phyloP scores from a whole-genome alignment of 805 yeast species.

The Sungouiella thailandica region DNA sequence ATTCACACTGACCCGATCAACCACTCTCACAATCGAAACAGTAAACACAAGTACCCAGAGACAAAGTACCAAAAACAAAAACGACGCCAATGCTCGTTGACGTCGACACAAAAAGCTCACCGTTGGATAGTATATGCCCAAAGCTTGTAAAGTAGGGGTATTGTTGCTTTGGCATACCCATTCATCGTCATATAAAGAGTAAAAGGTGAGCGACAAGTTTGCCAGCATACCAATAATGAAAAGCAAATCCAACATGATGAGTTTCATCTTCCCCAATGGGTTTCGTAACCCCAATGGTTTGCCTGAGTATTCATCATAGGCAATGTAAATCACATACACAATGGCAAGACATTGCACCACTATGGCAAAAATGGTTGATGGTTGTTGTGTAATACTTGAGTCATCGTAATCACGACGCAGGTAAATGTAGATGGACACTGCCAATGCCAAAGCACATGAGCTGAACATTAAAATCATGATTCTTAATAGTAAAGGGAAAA shows the following conservation, averaged over 20 bases:
- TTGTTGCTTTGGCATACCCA: conserved; percentile 58
- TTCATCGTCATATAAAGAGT: conserved; percentile 69
- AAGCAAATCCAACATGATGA: conserved; percentile 75
- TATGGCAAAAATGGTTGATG: conserved; percentile 91
- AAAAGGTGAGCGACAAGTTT: conserved; percentile 78
- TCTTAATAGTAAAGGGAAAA: conserved; percentile 74
- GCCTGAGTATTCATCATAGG: conserved; percentile 87
- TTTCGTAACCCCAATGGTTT: conserved; percentile 88
- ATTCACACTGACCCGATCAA: conserved; percentile 50
- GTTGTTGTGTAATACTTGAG: conserved; percentile 56
- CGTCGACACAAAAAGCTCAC: conserved; percentile 61
- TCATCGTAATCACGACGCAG: conserved; percentile 32
- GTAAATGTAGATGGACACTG: conserved; percentile 50
- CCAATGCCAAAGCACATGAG: conserved; percentile 65
- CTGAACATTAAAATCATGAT: conserved; percentile 46
- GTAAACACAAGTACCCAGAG: conserved; percentile 86
- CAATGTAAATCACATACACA: conserved; percentile 71
- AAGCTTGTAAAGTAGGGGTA: conserved; percentile 11
- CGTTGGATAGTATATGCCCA: conserved; percentile 24
- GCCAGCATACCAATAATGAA: conserved; percentile 89
- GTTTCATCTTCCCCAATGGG: conserved; percentile 75
- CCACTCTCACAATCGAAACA: conserved; percentile 77
- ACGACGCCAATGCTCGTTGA: conserved; percentile 74
- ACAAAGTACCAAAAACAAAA: conserved; percentile 67
- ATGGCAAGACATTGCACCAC: conserved; percentile 77